phyloP scores from a whole-genome alignment of 148 eudicot species.

The Rhododendron molle region DNA sequence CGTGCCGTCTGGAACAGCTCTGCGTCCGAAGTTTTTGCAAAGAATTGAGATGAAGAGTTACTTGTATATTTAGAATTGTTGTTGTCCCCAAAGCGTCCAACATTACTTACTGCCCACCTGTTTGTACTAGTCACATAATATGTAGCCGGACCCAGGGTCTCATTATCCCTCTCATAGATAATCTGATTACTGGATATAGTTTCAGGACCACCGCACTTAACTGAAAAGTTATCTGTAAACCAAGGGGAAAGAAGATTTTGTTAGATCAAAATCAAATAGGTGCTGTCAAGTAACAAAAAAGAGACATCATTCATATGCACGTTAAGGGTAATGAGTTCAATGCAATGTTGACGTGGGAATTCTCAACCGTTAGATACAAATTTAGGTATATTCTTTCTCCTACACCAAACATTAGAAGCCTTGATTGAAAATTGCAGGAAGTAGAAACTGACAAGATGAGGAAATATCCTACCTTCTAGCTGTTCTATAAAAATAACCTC shows the following conservation, averaged over 20 bases:
- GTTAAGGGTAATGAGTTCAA: neutral
- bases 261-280: neutral
- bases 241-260: neutral
- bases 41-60: conserved; percentile 31
- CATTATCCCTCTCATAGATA: conserved; percentile 47
- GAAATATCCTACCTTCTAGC: neutral
- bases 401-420: neutral
- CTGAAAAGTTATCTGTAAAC: conserved; percentile 66
- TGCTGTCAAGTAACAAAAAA: neutral
- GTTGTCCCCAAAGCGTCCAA: conserved; percentile 40
- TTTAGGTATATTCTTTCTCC: neutral
- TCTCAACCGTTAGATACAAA: neutral
- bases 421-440: neutral
- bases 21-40: conserved; percentile 46
- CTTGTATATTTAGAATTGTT: conserved; percentile 32
- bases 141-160: conserved; percentile 62
- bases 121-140: conserved; percentile 34
- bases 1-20: conserved; percentile 68
- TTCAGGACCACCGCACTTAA: conserved; percentile 70
- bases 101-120: conserved; percentile 84
- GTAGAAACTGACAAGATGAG: neutral
- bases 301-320: neutral
- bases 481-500: neutral
- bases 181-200: conserved; percentile 38
- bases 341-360: neutral